Base-by-base conservation (phyloP, 805 yeast genomes). In the Schizosaccharomyces osmophilus region DNA sequence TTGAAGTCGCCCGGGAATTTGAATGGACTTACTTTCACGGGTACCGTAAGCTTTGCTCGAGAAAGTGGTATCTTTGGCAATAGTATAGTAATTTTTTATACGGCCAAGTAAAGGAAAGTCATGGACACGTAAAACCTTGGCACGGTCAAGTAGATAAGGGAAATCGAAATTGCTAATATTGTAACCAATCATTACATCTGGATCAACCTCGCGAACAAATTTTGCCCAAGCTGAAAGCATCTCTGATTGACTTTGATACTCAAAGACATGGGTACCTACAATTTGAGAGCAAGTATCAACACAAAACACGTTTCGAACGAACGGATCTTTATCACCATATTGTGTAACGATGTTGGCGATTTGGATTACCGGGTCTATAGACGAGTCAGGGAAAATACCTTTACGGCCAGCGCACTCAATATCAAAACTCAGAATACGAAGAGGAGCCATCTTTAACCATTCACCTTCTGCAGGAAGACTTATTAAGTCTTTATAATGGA, bases 391-490 rank as follows among this genome's bases (percentile, higher is more conserved):
- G 71, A 93, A 93, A 13, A 93, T 79, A 61, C 98, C 98, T 65
- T 87, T 85, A 72, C 99, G 81, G 57, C 98, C 98, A 2, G 98
- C 93, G 78, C 99, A 93, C 72, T 93, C 99, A 64, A 93, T 93
- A 77, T 93, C 99, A 71, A 93, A 90, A 11, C 97, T 88, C 66
- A 93, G 75, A 59, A 93, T 82, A 68, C 99, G 83, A 63, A 93
- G 76, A 0, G 98, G 98, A 0, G 98, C 97, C 74, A 85, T 83
- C 65, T 82, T 84, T 43, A 87, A 79, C 89, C 94, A 94, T 64
- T 89, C 88, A 4, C 95, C 97, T 69, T 90, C 97, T 0, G 96
- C 78, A 1, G 87, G 78, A 70, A 87, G 97, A 0, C 95, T 77
- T 0, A 86, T 70, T 61, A 93, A 70, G 65, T 87, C 83, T 39